phyloP scores from a whole-genome alignment of 2,329 filamentous ascomycete genomes.

The Scleromitrula shiraiana region DNA sequence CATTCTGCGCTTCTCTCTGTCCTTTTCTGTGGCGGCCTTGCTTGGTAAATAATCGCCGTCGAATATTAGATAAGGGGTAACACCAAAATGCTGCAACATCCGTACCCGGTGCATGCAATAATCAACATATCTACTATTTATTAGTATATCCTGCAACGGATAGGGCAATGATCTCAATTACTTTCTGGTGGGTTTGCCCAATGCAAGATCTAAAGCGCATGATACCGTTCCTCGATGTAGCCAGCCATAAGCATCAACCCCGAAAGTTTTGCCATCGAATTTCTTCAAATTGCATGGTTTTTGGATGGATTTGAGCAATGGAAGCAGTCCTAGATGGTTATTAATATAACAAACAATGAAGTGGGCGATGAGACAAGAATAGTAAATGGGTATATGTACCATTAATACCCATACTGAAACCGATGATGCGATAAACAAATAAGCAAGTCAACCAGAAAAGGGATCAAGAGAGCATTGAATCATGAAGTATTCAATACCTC shows the following conservation, averaged over 20 bases:
- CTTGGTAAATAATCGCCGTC: constrained; percentile 93
- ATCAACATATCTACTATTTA: constrained; percentile 64
- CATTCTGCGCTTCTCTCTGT: constrained; percentile 65
- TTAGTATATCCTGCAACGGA: constrained; percentile 3
- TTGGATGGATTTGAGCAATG: constrained; percentile 92
- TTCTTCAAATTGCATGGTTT: constrained; percentile 80
- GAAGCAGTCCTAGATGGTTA: constrained; percentile 61
- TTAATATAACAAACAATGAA: constrained; percentile 18
- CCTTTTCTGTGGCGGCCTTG: constrained; percentile 79
- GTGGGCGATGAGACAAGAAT: background rate
- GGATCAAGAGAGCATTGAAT: constrained; percentile 10
- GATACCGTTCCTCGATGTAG: constrained; percentile 86
- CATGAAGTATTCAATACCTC: background rate
- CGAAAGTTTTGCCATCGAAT: constrained; percentile 79
- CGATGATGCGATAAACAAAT: constrained; percentile 12
- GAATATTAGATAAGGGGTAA: constrained; percentile 93
- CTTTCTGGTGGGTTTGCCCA: constrained; percentile 82
- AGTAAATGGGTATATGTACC: constrained; percentile 5
- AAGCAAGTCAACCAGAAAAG: constrained; percentile 16
- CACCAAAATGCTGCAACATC: constrained; percentile 89
- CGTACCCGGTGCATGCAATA: constrained; percentile 84
- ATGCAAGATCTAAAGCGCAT: constrained; percentile 83
- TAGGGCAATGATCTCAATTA: constrained; percentile 32
- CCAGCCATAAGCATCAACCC: constrained; percentile 98
- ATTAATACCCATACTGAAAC: constrained; percentile 20